Evolutionary conservation across 1,139 yeast species (phyloP).

Genomic region (Diutina scorzettiae): DNA sequence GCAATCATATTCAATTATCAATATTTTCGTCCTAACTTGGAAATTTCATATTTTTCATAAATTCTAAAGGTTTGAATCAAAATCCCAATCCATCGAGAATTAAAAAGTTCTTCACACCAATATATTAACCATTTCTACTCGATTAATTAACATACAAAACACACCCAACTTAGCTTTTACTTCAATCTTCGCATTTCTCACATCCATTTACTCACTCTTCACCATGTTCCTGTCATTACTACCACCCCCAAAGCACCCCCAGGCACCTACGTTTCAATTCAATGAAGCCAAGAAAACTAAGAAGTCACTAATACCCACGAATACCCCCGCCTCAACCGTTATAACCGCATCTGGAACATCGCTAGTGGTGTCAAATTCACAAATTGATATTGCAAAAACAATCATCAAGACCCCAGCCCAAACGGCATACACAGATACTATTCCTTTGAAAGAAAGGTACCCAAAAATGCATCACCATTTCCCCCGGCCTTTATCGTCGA

Average conservation of each 20-base stretch:
- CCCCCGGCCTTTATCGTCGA: constrained; percentile 25
- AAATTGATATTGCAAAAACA: background rate
- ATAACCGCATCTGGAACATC: background rate
- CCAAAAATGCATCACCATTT: constrained; percentile 31
- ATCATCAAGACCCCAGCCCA: background rate
- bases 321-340: background rate
- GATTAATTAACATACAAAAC: no score
- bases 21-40: no score
- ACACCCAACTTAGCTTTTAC: no score
- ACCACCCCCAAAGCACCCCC: background rate
- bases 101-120: no score
- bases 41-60: no score
- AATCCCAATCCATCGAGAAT: no score
- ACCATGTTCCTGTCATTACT: background rate
- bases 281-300: background rate
- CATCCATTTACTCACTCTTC: no score
- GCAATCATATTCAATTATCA: no score
- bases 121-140: no score
- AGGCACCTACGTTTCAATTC: background rate
- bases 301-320: background rate
- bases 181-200: no score
- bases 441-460: constrained; percentile 27
- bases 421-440: constrained; percentile 23
- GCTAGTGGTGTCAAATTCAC: background rate
- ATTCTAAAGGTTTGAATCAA: no score